Conservation (phyloP, 768 basidiomycete genomes). For the Hortiboletus flavorubellus region DNA sequence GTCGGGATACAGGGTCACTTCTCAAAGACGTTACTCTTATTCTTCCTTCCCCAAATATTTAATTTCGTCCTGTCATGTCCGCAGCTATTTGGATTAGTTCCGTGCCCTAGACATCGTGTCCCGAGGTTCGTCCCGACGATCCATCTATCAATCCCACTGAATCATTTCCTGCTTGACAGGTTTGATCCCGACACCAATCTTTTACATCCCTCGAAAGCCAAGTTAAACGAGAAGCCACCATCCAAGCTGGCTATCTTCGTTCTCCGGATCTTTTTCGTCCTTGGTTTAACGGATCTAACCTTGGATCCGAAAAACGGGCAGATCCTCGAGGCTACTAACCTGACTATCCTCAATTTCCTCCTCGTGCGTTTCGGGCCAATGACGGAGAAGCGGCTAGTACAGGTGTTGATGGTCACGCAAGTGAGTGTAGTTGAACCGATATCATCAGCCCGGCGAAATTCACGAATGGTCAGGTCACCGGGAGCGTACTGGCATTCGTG, state of each 20-base stretch:
- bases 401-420: conserved; percentile 72
- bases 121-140: conserved; percentile 58
- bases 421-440: conserved; percentile 33
- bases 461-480: conserved; percentile 47
- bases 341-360: conserved; percentile 88
- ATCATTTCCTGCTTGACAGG: conserved; percentile 36
- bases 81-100: conserved; percentile 90
- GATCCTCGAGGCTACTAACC: conserved; percentile 75
- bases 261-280: conserved; percentile 54
- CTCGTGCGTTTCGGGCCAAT: conserved; percentile 80
- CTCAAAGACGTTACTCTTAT: conserved; percentile 92
- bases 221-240: conserved; percentile 53
- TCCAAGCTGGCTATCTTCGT: conserved; percentile 49
- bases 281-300: conserved; percentile 68
- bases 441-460: conserved; percentile 1
- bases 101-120: conserved; percentile 91
- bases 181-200: conserved; percentile 72
- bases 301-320: conserved; percentile 49
- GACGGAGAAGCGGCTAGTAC: conserved; percentile 77
- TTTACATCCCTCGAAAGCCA: conserved; percentile 71
- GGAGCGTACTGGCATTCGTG: conserved; percentile 79
- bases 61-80: conserved; percentile 95
- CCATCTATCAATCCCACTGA: background rate
- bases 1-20: conserved; percentile 98
- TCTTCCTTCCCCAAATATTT: conserved; percentile 98